Percentiles rank a stretch among this genome's conserved stretches.
Conservation (phyloP, 2,329 filamentous ascomycete species). For the Byssothecium circinans region DNA sequence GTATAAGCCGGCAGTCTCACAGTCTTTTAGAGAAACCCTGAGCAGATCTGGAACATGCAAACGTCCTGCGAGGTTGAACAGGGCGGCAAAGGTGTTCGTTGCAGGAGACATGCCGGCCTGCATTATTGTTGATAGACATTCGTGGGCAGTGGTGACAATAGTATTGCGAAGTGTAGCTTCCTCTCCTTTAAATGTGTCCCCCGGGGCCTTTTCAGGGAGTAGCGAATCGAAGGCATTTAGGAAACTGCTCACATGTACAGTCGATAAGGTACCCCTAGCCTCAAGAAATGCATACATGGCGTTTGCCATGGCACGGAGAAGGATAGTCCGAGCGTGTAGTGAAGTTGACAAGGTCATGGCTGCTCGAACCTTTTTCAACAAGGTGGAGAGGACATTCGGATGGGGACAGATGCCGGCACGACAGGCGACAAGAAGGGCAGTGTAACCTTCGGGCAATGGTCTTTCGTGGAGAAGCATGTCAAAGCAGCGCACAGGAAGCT, state of each 20-base stretch:
- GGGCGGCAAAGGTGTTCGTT: conserved; percentile 24
- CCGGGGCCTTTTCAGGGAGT: conserved; percentile 21
- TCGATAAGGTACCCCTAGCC: conserved; percentile 39
- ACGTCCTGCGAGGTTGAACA: conserved; percentile 36
- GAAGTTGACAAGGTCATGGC: conserved; percentile 17
- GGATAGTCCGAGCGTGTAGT: conserved; percentile 24
- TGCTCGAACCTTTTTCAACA: conserved; percentile 38
- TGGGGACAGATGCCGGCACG: conserved; percentile 46
- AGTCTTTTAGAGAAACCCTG: conserved; percentile 26
- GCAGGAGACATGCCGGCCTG: conserved; percentile 31
- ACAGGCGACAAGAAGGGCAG: conserved; percentile 52
- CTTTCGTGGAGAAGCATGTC: conserved; percentile 50
- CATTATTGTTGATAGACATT: conserved; percentile 25
- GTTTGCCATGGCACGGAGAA: conserved; percentile 46
- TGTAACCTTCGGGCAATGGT: conserved; percentile 51
- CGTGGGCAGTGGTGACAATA: conserved; percentile 28
- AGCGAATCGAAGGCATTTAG: conserved; percentile 38
- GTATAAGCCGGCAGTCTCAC: conserved; percentile 20
- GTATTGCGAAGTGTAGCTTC: conserved; percentile 23
- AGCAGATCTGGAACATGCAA: conserved; percentile 29
- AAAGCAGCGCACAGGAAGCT: conserved; percentile 47
- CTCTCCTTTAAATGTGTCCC: conserved; percentile 20
- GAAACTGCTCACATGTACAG: conserved; percentile 43
- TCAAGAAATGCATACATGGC: conserved; percentile 47
- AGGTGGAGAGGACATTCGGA: conserved; percentile 30